Evolutionary conservation across 768 basidiomycete species (phyloP).

Genomic region (Termitomyces eurrhizus): DNA sequence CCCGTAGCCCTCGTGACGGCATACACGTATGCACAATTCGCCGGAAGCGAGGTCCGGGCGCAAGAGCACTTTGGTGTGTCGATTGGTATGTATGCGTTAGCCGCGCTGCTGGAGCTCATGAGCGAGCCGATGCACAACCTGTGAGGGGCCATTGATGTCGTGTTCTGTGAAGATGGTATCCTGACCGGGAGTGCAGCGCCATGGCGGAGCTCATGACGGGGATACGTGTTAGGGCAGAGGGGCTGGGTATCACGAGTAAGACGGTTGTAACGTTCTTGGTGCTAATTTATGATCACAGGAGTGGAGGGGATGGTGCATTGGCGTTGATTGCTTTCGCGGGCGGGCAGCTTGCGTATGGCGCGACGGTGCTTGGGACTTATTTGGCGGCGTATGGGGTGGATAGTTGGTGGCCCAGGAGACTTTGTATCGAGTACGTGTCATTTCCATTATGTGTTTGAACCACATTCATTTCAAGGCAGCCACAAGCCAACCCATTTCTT

Average conservation of each 20-base stretch:
- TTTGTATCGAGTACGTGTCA: constrained; percentile 13
- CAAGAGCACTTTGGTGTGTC: constrained; percentile 67
- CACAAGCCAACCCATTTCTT: constrained; percentile 17
- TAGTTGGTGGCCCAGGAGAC: constrained; percentile 28
- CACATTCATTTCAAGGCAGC: constrained; percentile 6
- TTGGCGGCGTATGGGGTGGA: constrained; percentile 33
- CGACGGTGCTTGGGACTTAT: constrained; percentile 56
- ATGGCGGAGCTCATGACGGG: constrained; percentile 65
- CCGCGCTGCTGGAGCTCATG: constrained; percentile 73
- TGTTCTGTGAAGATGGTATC: constrained; percentile 6
- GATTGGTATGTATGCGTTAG: constrained; percentile 64
- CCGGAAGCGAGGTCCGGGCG: constrained; percentile 47
- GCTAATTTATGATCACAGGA: constrained; percentile 47
- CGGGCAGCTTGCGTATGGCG: constrained; percentile 78
- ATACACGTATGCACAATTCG: constrained; percentile 48
- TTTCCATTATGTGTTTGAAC: neutral
- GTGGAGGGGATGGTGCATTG: constrained; percentile 31
- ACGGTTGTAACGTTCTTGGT: constrained; percentile 67
- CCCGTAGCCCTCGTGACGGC: constrained; percentile 55
- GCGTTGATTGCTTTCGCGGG: constrained; percentile 81
- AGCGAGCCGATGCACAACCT: constrained; percentile 81
- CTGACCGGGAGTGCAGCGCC: constrained; percentile 37
- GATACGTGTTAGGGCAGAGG: constrained; percentile 83
- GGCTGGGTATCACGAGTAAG: constrained; percentile 71
- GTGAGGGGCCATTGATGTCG: constrained; percentile 30